Percentiles rank a stretch among this genome's conserved stretches.
These are phyloP conservation scores for Lantana camara DNA, from an alignment of 257 asterid genomes.

Conservation along the genomic window DNA sequence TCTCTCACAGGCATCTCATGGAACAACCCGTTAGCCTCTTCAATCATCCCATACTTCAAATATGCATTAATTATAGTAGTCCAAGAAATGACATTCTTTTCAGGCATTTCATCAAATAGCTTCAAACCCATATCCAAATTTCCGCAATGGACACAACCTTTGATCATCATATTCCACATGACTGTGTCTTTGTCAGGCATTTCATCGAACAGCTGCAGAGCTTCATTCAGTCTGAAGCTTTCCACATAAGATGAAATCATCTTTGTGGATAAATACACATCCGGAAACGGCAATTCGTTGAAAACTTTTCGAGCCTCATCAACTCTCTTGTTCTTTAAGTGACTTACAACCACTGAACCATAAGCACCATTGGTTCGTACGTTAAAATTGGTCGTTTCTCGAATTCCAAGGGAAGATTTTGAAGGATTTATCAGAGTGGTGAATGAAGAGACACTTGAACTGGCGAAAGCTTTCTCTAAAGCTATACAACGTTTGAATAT, in stretches of 20 bases:
- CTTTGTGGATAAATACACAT: slow-evolving; percentile 63
- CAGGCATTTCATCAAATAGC: slow-evolving; percentile 70
- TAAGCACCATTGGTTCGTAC: slow-evolving; percentile 2
- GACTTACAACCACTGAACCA: slow-evolving; percentile 29
- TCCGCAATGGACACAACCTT: slow-evolving; percentile 70
- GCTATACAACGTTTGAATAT: slow-evolving; percentile 31
- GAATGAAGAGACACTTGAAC: slow-evolving; percentile 14
- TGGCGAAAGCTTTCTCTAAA: slow-evolving; percentile 21
- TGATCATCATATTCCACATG: slow-evolving; percentile 81
- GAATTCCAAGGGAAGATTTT: slow-evolving; percentile 18
- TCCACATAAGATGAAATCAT: slow-evolving; percentile 54
- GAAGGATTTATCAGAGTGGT: slow-evolving; percentile 20
- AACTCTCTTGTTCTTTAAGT: slow-evolving; percentile 33
- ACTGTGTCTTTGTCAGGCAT: slow-evolving; percentile 68
- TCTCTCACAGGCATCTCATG: slow-evolving; percentile 68
- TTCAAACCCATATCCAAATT: slow-evolving; percentile 55
- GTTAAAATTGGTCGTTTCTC: slow-evolving; percentile 23
- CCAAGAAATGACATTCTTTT: slow-evolving; percentile 74
- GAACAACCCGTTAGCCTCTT: slow-evolving; percentile 69
- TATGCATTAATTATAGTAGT: slow-evolving; percentile 70
- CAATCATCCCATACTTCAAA: slow-evolving; percentile 59
- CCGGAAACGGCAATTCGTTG: slow-evolving; percentile 37
- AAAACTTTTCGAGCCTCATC: slow-evolving; percentile 41
- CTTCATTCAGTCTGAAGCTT: slow-evolving; percentile 52
- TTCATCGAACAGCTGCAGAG: slow-evolving; percentile 70